Conservation (phyloP, 495 filamentous ascomycete species). For the Friedmanniomyces simplex region DNA sequence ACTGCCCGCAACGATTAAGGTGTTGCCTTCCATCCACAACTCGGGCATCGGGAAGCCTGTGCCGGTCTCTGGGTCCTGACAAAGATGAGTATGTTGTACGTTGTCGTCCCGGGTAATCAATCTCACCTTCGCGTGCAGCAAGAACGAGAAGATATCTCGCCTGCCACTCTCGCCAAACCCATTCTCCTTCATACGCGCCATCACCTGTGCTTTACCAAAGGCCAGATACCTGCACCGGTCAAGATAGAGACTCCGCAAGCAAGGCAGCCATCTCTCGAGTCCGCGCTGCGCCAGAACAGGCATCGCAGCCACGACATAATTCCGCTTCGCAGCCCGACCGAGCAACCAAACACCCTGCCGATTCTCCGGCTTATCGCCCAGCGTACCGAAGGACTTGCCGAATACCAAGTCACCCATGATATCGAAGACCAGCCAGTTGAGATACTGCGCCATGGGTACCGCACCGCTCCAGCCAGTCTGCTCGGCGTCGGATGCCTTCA, state of each 20-base stretch:
- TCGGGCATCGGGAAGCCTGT: slow-evolving; percentile 27
- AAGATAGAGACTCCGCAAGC: slow-evolving; percentile 1
- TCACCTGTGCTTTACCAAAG: slow-evolving; percentile 7
- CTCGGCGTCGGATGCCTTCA: slow-evolving; percentile 4
- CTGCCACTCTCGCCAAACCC: slow-evolving; percentile 1
- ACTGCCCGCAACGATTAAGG: slow-evolving; percentile 32
- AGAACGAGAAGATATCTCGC: slow-evolving; percentile 8
- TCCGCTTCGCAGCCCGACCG: slow-evolving; percentile 6
- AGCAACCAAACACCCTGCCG: slow-evolving; percentile 1
- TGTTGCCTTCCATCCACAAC: slow-evolving; percentile 31
- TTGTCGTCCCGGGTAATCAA: too few relatives aligned
- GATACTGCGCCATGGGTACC: slow-evolving; percentile 50
- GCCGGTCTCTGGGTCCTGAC: slow-evolving; percentile 27
- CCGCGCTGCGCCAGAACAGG: neutral
- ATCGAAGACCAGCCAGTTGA: slow-evolving; percentile 60
- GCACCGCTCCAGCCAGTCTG: slow-evolving; percentile 35
- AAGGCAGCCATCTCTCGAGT: slow-evolving; percentile 5
- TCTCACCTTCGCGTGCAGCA: slow-evolving; percentile 19
- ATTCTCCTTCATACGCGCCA: slow-evolving; percentile 1
- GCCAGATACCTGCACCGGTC: slow-evolving; percentile 4
- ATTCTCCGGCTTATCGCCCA: slow-evolving; percentile 27
- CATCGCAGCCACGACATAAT: slow-evolving; percentile 8
- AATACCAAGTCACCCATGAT: slow-evolving; percentile 63
- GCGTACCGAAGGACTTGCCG: slow-evolving; percentile 61
- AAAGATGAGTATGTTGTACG: neutral